Conservation (phyloP, 805 yeast species). For the Yamadazyma takamatsuzukensis region DNA sequence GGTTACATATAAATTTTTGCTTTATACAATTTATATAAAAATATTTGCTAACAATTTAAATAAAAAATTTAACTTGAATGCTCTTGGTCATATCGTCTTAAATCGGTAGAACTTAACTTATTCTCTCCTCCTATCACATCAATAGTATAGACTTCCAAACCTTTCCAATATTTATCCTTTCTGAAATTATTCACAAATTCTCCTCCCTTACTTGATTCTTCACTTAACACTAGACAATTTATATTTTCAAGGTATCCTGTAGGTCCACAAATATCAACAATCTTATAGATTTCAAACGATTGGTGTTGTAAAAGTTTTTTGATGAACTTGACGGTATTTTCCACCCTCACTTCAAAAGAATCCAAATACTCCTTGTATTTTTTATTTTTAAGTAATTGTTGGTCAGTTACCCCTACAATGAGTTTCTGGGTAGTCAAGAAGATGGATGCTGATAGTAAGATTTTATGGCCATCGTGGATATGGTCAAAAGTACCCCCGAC, state of each 20-base stretch:
- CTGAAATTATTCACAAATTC: conserved; percentile 66
- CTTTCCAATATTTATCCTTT: conserved; percentile 47
- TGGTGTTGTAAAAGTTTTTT: conserved; percentile 39
- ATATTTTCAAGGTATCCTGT: conserved; percentile 73
- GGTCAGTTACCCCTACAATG: conserved; percentile 83
- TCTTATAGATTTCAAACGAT: conserved; percentile 50
- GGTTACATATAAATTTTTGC: background rate
- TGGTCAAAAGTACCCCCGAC: conserved; percentile 98
- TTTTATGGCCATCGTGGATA: conserved; percentile 91
- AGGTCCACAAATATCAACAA: conserved; percentile 91
- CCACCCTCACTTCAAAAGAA: conserved; percentile 48
- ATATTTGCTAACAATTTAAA: no score
- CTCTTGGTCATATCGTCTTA: conserved; percentile 42
- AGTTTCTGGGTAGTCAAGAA: conserved; percentile 53
- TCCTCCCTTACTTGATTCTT: conserved; percentile 78
- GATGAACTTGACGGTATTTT: conserved; percentile 48
- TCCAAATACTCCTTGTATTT: conserved; percentile 66
- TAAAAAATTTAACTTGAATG: no score
- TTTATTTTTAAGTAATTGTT: conserved; percentile 67
- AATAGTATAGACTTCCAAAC: conserved; percentile 35
- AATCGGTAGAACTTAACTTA: conserved; percentile 81
- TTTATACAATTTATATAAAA: background rate
- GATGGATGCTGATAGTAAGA: conserved; percentile 68
- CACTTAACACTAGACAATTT: conserved; percentile 75
- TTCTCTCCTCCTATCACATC: conserved; percentile 63